Evolutionary conservation across 495 filamentous ascomycete species (phyloP).

Genomic region (Penicillium herquei): DNA sequence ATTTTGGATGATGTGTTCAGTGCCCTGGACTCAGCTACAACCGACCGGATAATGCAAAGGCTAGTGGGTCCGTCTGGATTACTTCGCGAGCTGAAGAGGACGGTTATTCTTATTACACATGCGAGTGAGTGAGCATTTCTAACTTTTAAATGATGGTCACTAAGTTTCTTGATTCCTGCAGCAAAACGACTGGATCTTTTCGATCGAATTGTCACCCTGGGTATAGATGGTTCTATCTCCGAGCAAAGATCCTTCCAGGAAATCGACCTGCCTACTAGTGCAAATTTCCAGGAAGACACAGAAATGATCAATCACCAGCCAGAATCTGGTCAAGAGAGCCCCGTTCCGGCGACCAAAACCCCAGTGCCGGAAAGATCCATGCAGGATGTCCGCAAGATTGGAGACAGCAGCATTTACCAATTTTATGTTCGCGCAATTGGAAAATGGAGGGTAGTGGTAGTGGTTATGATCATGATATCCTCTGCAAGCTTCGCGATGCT

Average conservation of each 20-base stretch:
- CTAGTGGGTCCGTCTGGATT: conserved; percentile 11
- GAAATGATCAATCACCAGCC: too few relatives aligned
- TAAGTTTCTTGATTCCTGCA: too few relatives aligned
- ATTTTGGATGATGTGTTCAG: conserved; percentile 42
- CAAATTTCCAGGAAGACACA: too few relatives aligned
- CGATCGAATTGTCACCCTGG: too few relatives aligned
- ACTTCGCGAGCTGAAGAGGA: conserved; percentile 9
- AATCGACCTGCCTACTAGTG: too few relatives aligned
- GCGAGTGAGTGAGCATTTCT: not conserved
- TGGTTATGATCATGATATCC: not conserved
- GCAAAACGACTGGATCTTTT: too few relatives aligned
- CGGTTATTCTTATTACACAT: conserved; percentile 10
- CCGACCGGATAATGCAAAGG: not conserved
- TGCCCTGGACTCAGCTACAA: conserved; percentile 21
- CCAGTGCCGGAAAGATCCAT: not conserved
- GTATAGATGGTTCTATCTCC: too few relatives aligned
- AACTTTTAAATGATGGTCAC: too few relatives aligned
- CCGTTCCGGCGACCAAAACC: too few relatives aligned
- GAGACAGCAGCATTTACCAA: not conserved
- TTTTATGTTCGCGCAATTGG: not conserved
- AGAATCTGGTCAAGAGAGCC: too few relatives aligned
- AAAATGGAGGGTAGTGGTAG: not conserved
- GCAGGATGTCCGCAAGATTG: not conserved
- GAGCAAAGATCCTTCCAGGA: too few relatives aligned
- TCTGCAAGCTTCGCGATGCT: not conserved